These are phyloP conservation scores for Tulasnella sp. DNA, from an alignment of 768 basidiomycete species.

Conservation along the genomic window DNA sequence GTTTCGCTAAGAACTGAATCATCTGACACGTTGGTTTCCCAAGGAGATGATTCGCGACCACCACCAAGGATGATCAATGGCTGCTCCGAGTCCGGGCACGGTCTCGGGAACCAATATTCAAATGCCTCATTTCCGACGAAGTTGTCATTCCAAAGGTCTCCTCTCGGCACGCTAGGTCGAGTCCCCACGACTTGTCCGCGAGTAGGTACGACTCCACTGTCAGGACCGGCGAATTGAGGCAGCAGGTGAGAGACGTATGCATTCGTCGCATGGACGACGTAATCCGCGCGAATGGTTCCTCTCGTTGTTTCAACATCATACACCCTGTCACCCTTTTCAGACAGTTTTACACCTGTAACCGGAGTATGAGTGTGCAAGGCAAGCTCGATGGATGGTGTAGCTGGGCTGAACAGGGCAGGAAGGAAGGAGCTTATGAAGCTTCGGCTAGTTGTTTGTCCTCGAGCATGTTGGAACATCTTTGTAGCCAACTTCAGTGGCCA, in stretches of 20 bases:
- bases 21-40: constrained; percentile 60
- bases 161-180: constrained; percentile 49
- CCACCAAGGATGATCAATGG: constrained; percentile 78
- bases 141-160: constrained; percentile 50
- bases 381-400: constrained; percentile 42
- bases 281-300: constrained; percentile 61
- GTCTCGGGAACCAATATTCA: constrained; percentile 87
- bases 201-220: constrained; percentile 62
- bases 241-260: constrained; percentile 78
- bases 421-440: constrained; percentile 9
- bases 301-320: constrained; percentile 68
- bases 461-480: constrained; percentile 50
- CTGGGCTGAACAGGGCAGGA: background rate
- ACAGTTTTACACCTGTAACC: constrained; percentile 47
- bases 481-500: constrained; percentile 86
- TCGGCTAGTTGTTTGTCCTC: too few relatives aligned
- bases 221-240: constrained; percentile 59
- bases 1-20: constrained; percentile 57
- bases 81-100: constrained; percentile 44
- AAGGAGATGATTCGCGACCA: constrained; percentile 53
- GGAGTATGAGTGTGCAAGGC: constrained; percentile 74
- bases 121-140: constrained; percentile 58
- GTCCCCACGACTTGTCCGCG: constrained; percentile 68
- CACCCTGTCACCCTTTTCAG: constrained; percentile 37
- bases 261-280: constrained; percentile 86